Evolutionary conservation across 2,329 filamentous ascomycete genomes (phyloP).

Genomic region (Verticillium isaacii): DNA sequence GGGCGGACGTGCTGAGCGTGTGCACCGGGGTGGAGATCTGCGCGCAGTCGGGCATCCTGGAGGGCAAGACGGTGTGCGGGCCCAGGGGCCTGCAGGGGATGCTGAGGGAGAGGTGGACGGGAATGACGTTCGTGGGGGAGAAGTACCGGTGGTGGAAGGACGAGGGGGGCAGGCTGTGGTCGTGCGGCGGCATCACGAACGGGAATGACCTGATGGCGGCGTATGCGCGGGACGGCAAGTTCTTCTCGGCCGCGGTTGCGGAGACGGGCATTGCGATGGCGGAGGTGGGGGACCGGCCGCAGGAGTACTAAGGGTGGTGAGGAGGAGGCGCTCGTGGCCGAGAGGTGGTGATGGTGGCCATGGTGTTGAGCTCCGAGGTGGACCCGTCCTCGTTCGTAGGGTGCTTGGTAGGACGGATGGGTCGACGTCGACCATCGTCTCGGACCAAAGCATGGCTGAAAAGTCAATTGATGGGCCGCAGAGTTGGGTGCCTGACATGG

Average conservation of each 20-base stretch:
- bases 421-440: no score
- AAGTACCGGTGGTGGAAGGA: constrained; percentile 38
- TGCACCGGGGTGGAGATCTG: constrained; percentile 47
- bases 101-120: constrained; percentile 31
- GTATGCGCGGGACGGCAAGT: constrained; percentile 37
- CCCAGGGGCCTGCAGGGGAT: constrained; percentile 37
- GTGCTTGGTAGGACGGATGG: no score
- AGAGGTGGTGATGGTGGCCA: constrained; percentile 11
- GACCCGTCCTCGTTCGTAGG: no score
- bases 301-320: constrained; percentile 33
- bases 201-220: constrained; percentile 51
- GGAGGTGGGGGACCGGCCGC: constrained; percentile 43
- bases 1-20: constrained; percentile 44
- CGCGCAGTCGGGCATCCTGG: constrained; percentile 41
- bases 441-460: no score
- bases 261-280: constrained; percentile 38
- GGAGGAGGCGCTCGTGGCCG: background rate
- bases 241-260: constrained; percentile 36
- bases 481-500: no score
- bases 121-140: constrained; percentile 37
- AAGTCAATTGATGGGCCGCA: no score
- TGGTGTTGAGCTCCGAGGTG: no score
- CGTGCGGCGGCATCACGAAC: constrained; percentile 48
- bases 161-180: constrained; percentile 50
- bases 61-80: constrained; percentile 40